These are phyloP conservation scores for Mucuna pruriens DNA, from an alignment of 306 rosid genomes.

Conservation along the genomic window DNA sequence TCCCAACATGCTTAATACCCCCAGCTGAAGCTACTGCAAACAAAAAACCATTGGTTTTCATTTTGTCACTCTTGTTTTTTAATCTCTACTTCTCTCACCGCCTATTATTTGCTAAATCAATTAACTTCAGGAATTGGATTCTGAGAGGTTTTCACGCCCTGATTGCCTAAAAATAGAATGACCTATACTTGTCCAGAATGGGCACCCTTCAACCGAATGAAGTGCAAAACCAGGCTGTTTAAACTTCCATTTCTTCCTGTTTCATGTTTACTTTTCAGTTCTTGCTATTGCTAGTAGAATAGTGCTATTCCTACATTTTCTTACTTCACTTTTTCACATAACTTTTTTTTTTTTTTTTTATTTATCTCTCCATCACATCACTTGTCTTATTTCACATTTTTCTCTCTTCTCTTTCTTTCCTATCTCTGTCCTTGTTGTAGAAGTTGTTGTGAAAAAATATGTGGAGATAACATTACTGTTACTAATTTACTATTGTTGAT, in stretches of 20 bases:
- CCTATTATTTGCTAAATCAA: background rate
- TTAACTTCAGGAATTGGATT: background rate
- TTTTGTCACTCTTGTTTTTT: background rate
- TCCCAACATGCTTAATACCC: background rate
- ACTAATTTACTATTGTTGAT: background rate
- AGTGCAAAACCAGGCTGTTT: background rate
- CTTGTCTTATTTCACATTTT: background rate
- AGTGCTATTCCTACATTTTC: background rate
- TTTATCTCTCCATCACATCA: background rate
- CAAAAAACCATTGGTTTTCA: background rate
- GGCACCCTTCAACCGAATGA: background rate
- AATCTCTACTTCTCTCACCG: background rate
- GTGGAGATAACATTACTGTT: background rate
- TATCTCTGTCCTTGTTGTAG: background rate
- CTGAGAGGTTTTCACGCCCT: background rate
- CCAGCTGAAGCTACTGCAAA: background rate
- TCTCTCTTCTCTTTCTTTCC: background rate
- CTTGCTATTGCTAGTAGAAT: background rate
- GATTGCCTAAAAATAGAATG: background rate
- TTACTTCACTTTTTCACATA: background rate
- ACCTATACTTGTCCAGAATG: slow-evolving; percentile 8
- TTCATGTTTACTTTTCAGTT: slow-evolving; percentile 9
- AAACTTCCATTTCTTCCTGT: slow-evolving; percentile 18
- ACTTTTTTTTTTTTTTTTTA: background rate
- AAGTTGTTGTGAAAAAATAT: background rate